phyloP scores from a whole-genome alignment of 352 stramenopile genomes.

The Pythium folliculosum region DNA sequence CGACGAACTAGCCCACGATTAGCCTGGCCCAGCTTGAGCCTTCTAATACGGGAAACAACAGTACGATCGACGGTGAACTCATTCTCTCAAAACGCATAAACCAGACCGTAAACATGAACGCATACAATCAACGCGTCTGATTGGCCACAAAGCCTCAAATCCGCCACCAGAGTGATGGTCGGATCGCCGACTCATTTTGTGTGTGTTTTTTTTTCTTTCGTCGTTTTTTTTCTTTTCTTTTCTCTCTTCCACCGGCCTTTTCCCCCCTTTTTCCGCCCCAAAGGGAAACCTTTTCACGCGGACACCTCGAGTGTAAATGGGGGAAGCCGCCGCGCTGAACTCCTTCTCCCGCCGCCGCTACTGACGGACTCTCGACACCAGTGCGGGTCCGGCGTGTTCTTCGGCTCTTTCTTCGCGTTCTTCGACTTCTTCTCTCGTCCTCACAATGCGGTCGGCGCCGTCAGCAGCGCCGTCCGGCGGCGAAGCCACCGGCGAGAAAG shows the following conservation, averaged over 20 bases:
- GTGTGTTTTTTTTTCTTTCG: neutral
- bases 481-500: neutral
- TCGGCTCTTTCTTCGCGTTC: neutral
- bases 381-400: neutral
- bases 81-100: neutral
- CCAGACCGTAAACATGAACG: neutral
- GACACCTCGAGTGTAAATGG: neutral
- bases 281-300: neutral
- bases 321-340: neutral
- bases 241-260: neutral
- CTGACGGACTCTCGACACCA: neutral
- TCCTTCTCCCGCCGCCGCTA: neutral
- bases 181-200: conserved; percentile 4
- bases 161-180: conserved; percentile 1
- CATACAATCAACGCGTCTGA: neutral
- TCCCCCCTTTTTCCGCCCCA: neutral
- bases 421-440: neutral
- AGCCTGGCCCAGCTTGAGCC: neutral
- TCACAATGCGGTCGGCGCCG: neutral
- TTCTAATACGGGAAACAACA: neutral
- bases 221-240: neutral
- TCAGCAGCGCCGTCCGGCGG: neutral
- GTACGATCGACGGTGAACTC: neutral
- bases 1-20: neutral
- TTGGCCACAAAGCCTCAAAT: neutral